Evolutionary conservation across 139 green algal species (phyloP), one percentile per base, ranked within the genome.

Genomic region (Picocystis salinarum): DNA sequence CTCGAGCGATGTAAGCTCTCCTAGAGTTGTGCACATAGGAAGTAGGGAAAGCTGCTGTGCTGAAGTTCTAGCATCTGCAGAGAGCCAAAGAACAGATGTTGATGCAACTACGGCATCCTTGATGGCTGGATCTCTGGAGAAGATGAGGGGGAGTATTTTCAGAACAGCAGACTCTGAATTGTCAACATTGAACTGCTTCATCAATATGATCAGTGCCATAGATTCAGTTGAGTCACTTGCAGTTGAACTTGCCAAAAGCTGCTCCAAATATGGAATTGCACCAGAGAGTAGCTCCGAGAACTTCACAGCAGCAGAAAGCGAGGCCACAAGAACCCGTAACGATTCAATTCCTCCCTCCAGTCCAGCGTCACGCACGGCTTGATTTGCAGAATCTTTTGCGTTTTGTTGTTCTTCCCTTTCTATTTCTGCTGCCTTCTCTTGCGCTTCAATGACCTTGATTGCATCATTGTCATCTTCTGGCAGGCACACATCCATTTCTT

Each of bases 91-190:
- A 56, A 64, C n/a, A 73, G 37, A 23, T 31, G 36, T 26, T n/a
- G 75, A 78, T 27, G 81, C 74, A 36, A 82, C 52, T 6, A 90
- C 75, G 4, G 71, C 64, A 13, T 79, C 58, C 34, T 67, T 70
- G 13, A 73, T 58, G 30, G 55, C 55, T 42, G 73, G 60, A 39
- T 93, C 77, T 15, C 58, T 52, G 13, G 64, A 74, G 59, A 92
- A 93, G 9, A 91, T 59, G 23, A 93, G 71, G 0, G 80, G 73
- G 53, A 91, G 75, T 59, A 82, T 84, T 26, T 57, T 62, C 23
- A 71, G 61, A 45, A 75, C 58, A 2, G 64, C 56, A 7, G 42
- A 28, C 45, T 40, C 22, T 1, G 55, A 36, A 34, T 45, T 52
- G 23, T 71, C 55, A 27, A 85, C 42, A 42, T 67, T 36, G 56